Evolutionary conservation across 371 early-diverging fungal genomes (phyloP), one percentile per base, ranked within the genome.

Genomic region (Rhizomucor miehei): DNA sequence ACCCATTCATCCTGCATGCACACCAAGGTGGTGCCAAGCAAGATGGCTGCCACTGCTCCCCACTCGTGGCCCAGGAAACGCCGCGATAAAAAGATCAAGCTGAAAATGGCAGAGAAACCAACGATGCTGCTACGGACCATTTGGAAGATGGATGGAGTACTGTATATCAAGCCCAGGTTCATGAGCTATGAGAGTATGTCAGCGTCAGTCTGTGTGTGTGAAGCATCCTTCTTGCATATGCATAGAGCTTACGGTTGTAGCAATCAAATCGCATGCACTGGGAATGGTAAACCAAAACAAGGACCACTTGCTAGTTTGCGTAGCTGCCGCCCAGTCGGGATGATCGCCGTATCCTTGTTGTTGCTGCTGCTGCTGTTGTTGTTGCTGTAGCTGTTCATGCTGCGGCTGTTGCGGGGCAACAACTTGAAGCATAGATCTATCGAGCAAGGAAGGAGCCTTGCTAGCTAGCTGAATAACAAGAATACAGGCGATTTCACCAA

Each of bases 91-190:
- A 75, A 75, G 9, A 75, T 40, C 41, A 60, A 55, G 37, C 71
- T 68, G 44, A 69, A 67, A 14, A 75, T 62, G 49, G 75, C 75
- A 24, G 75, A 75, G 43, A 75, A 69, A 0, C 72, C 72, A n/a
- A 71, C 66, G 56, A 75, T 75, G 47, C 72, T 71, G 36, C 69
- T 63, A 34, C 67, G 67, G 54, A 75, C 58, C 72, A 75, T 75
- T 61, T 71, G 75, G 38, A 69, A 75, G 10, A 71, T 52, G 37
- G 75, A 75, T 3, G 75, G 69, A 10, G 72, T 64, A n/a, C 67
- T 69, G 53, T 75, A 75, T 35, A 71, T 67, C 41, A 75, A 53
- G 54, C 75, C 75, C 23, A 75, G 35, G 29, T 75, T 75, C 38
- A 71, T 56, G 44, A 75, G 41, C 75, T 75, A 47, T 14, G 24